Evolutionary conservation across 495 filamentous ascomycete species (phyloP).

Genomic region (Chaetomidium leptoderma): DNA sequence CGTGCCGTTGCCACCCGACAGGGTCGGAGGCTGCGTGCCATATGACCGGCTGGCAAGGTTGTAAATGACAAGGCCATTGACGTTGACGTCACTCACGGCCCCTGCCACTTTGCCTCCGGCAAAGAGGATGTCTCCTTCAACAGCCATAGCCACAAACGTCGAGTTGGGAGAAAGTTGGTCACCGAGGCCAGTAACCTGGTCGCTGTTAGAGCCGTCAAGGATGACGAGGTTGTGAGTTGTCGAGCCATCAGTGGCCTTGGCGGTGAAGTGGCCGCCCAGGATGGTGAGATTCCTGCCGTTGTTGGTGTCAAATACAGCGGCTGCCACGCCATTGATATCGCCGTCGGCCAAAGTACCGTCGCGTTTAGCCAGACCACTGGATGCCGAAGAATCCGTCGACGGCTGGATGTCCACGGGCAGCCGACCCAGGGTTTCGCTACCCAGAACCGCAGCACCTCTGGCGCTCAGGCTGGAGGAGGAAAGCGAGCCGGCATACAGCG

Average conservation of each 20-base stretch:
- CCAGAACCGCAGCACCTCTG: conserved; percentile 63
- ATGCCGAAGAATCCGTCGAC: conserved; percentile 26
- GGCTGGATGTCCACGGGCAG: conserved; percentile 61
- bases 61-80: conserved; percentile 77
- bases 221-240: conserved; percentile 73
- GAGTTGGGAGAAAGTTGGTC: conserved; percentile 65
- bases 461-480: conserved; percentile 63
- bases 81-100: conserved; percentile 52
- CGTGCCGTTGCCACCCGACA: conserved; percentile 62
- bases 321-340: conserved; percentile 59
- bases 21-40: conserved; percentile 62
- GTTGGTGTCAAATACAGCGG: conserved; percentile 69
- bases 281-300: conserved; percentile 75
- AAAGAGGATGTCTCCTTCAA: conserved; percentile 66
- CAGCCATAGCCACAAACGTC: conserved; percentile 65
- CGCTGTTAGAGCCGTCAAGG: conserved; percentile 54
- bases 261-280: conserved; percentile 81
- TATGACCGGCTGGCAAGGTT: conserved; percentile 62
- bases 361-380: conserved; percentile 52
- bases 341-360: conserved; percentile 43
- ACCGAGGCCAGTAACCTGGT: conserved; percentile 66
- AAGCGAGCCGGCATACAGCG: conserved; percentile 74
- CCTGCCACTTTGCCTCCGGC: conserved; percentile 79
- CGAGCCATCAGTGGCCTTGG: conserved; percentile 63
- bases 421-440: conserved; percentile 44